A percentile compares a stretch with the other conserved stretches of the same genome.
Conservation (phyloP, 2,329 filamentous ascomycete genomes). For the Diaporthe sp. region DNA sequence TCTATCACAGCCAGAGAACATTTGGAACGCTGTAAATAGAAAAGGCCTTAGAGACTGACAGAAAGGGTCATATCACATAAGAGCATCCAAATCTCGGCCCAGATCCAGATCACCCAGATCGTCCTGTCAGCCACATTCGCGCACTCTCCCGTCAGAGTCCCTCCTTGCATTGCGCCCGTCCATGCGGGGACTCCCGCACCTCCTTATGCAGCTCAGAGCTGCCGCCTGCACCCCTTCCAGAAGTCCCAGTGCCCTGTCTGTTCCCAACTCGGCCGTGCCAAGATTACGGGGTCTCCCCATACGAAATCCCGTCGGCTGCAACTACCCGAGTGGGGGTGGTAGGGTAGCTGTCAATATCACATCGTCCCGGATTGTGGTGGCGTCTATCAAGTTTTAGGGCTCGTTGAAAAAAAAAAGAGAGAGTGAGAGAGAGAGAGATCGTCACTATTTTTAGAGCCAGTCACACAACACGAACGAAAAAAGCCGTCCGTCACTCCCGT, state of each 20-base stretch:
- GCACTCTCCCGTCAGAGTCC: slow-evolving; percentile 18
- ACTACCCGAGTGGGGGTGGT: slow-evolving; percentile 20
- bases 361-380: background rate
- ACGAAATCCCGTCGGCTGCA: slow-evolving; percentile 15
- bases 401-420: background rate
- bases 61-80: slow-evolving; percentile 12
- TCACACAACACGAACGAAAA: slow-evolving; percentile 29
- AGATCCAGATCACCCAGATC: slow-evolving; percentile 30
- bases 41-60: background rate
- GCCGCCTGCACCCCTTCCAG: background rate
- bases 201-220: slow-evolving; percentile 26
- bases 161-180: slow-evolving; percentile 28
- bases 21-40: slow-evolving; percentile 24
- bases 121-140: slow-evolving; percentile 17
- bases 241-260: background rate
- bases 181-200: slow-evolving; percentile 30
- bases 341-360: slow-evolving; percentile 29
- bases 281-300: slow-evolving; percentile 21
- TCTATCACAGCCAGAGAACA: background rate
- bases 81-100: slow-evolving; percentile 26
- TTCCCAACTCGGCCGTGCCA: slow-evolving; percentile 18
- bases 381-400: slow-evolving; percentile 18
- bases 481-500: background rate
- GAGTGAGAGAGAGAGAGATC: background rate
- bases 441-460: slow-evolving; percentile 27